A percentile compares a stretch with the other conserved stretches of the same genome.
phyloP scores from a whole-genome alignment of 352 stramenopile species.

The Phytophthora cactorum region DNA sequence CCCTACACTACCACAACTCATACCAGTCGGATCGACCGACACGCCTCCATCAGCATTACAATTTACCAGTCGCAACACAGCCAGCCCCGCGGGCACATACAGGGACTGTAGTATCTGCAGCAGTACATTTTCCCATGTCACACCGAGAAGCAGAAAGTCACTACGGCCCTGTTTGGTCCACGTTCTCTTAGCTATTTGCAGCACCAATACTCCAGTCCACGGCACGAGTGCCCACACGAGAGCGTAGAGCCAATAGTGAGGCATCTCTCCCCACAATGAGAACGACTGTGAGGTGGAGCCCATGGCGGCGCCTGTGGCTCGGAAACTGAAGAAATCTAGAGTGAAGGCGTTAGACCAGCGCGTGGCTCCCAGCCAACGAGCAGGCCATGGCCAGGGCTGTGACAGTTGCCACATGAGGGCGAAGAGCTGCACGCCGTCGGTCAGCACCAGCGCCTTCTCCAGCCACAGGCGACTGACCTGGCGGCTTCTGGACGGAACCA shows the following conservation, averaged over 20 bases:
- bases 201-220: conserved; percentile 8
- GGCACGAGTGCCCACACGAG: conserved; percentile 46
- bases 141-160: conserved; percentile 35
- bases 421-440: conserved; percentile 65
- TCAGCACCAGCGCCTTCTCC: conserved; percentile 56
- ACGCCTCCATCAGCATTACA: conserved; percentile 48
- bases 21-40: conserved; percentile 50
- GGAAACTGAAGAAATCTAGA: conserved; percentile 63
- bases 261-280: conserved; percentile 67
- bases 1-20: conserved; percentile 40
- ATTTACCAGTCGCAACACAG: conserved; percentile 65
- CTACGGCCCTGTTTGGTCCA: conserved; percentile 29
- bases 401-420: conserved; percentile 79
- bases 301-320: conserved; percentile 56
- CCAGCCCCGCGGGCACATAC: conserved; percentile 67
- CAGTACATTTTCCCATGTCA: conserved; percentile 52
- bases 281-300: conserved; percentile 60
- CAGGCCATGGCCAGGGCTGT: conserved; percentile 79
- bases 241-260: conserved; percentile 68
- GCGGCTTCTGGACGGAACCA: conserved; percentile 12
- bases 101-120: conserved; percentile 54
- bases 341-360: conserved; percentile 64
- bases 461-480: conserved; percentile 62
- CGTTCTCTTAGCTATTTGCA: conserved; percentile 3
- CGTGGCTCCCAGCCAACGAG: conserved; percentile 54